phyloP scores from a whole-genome alignment of 2,329 filamentous ascomycete genomes.

The Diaporthe aspalathi region DNA sequence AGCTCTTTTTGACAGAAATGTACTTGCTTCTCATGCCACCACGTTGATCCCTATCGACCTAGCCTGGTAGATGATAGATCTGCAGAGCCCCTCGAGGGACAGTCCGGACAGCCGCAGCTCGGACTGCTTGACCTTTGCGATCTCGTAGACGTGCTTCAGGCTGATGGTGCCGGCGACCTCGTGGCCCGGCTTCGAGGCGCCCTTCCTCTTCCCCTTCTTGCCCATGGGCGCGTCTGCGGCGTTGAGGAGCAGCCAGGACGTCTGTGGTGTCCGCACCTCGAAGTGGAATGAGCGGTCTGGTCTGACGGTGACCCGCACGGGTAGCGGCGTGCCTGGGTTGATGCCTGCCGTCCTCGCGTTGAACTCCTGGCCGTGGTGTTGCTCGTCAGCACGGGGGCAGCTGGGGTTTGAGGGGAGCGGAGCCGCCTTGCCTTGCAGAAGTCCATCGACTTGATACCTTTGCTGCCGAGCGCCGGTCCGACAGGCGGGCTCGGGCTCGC shows the following conservation, averaged over 20 bases:
- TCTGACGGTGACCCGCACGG: conserved; percentile 89
- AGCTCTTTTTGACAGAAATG: conserved; percentile 26
- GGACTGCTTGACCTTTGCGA: conserved; percentile 93
- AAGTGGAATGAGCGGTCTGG: conserved; percentile 94
- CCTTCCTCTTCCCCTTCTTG: conserved; percentile 83
- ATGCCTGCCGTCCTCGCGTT: conserved; percentile 94
- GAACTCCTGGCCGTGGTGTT: conserved; percentile 77
- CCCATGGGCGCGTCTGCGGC: conserved; percentile 79
- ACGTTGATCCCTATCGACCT: conserved; percentile 81
- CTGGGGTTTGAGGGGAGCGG: conserved; percentile 40
- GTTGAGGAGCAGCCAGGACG: conserved; percentile 87
- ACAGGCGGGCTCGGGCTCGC: conserved; percentile 95
- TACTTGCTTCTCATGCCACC: conserved; percentile 60
- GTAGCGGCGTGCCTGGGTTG: conserved; percentile 83
- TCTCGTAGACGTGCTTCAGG: conserved; percentile 97
- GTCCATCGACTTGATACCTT: conserved; percentile 99
- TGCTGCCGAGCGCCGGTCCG: conserved; percentile 94
- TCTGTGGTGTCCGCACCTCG: conserved; percentile 93
- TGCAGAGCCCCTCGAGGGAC: conserved; percentile 77
- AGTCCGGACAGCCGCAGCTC: conserved; percentile 80
- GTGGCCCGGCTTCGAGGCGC: conserved; percentile 78
- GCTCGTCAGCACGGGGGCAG: conserved; percentile 37
- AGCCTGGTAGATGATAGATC: conserved; percentile 78
- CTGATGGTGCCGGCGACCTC: conserved; percentile 87
- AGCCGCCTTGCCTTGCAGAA: conserved; percentile 85